phyloP scores from a whole-genome alignment of 2,329 filamentous ascomycete species.

The Ampelomyces quisqualis region DNA sequence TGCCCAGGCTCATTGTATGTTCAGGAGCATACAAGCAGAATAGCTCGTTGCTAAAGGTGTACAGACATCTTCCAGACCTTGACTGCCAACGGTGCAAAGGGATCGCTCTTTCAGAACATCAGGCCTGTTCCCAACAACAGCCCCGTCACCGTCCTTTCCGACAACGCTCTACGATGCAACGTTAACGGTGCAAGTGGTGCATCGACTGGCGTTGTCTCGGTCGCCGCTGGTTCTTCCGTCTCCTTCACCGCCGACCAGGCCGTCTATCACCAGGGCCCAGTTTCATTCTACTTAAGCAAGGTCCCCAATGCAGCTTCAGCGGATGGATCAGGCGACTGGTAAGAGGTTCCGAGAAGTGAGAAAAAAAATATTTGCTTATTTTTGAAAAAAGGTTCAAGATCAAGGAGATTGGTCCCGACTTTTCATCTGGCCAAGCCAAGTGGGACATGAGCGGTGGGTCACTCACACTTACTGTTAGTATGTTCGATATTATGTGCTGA shows the following conservation, averaged over 20 bases:
- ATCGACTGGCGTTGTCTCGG: slow-evolving; percentile 36
- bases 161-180: slow-evolving; percentile 42
- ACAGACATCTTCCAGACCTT: slow-evolving; percentile 44
- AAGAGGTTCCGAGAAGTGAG: too few species aligned
- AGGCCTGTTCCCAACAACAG: slow-evolving; percentile 44
- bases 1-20: slow-evolving; percentile 41
- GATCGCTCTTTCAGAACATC: slow-evolving; percentile 40
- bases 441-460: slow-evolving; percentile 39
- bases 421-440: slow-evolving; percentile 35
- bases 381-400: too few species aligned
- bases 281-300: slow-evolving; percentile 44
- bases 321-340: slow-evolving; percentile 44
- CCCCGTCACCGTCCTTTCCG: slow-evolving; percentile 37
- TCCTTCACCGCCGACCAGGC: slow-evolving; percentile 41
- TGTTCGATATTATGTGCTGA: slow-evolving; percentile 8
- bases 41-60: slow-evolving; percentile 8
- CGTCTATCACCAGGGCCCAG: slow-evolving; percentile 44
- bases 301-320: slow-evolving; percentile 34
- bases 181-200: slow-evolving; percentile 32
- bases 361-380: too few species aligned
- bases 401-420: slow-evolving; percentile 43
- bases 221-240: slow-evolving; percentile 39
- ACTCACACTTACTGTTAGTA: too few species aligned
- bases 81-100: slow-evolving; percentile 40
- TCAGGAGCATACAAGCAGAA: background rate